Evolutionary conservation across 2,329 filamentous ascomycete genomes (phyloP), one percentile per base, ranked within the genome.

Genomic region (Trichoderma sp.): DNA sequence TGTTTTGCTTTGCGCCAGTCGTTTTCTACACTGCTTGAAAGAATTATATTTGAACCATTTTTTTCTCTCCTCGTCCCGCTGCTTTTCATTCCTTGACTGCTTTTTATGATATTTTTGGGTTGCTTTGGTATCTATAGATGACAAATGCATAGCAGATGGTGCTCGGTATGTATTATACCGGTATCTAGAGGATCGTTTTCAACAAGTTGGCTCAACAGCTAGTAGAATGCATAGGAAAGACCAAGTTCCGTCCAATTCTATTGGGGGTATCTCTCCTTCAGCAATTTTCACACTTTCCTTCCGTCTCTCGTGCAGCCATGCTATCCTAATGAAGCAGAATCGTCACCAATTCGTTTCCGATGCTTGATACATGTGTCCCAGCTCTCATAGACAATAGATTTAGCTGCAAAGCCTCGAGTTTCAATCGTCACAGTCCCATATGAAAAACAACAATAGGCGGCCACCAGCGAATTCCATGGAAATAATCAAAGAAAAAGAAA

Each of bases 211-310:
- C 17, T 20, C 11, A 28, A 9, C 5, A n/a, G 26, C 23, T 17
- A 15, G 20, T 9, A 28, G 63, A 53, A 26, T 47, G 55, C 9
- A 62, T 30, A 55, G 11, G 70, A 67, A 59, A 76, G 74, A 73
- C 75, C 75, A 75, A 74, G 72, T 72, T 76, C 73, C 74, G 75
- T 63, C 58, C 64, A 50, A 77, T 77, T 76, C 73, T 62, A 61
- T 68, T 75, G 72, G 76, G 76, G 76, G 70, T 78, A 77, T 80
- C 74, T 78, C 73, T 75, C 74, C 75, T 73, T 74, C 72, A 74
- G 66, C 72, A 74, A 73, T n/a, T 50, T 53, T 26, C 1, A 30
- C 73, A 77, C 73, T 74, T 73, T 75, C 69, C 74, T 73, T 67
- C 72, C 69, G 53, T 73, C 73, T 73, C 74, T 58, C 43, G 9